Evolutionary conservation across 371 early-diverging fungal genomes (phyloP), one percentile per base, ranked within the genome.

Genomic region (Mycotypha africana): DNA sequence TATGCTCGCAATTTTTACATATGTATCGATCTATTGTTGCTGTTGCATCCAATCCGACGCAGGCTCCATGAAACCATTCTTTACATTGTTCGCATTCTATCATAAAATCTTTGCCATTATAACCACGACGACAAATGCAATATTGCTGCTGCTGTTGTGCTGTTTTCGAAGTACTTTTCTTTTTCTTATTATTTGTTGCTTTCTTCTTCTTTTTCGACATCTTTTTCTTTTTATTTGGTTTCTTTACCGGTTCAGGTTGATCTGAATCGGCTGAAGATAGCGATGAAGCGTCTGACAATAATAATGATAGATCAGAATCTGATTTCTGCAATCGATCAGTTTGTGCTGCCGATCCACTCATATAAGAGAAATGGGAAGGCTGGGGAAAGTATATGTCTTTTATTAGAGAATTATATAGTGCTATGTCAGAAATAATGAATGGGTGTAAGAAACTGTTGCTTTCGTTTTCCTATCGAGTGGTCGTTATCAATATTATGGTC

Each of bases 61-160:
- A 88, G 19, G 61, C 61, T 2, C 89, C 89, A 67, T 88, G 89
- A 62, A 82, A 86, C 89, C 89, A 88, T 62, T 79, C 80, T 79
- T 79, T 69, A 56, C 89, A 89, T 10, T 52, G 47, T 53, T 89
- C 88, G 49, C 89, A 89, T 30, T 83, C 84, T 52, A 89, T 76
- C 89, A 89, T 89, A 48, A 89, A 84, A 32, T 77, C 78, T 38
- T 72, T 70, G 21, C 86, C 87, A 55, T 86, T 75, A 50, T 89
- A 77, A 0, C 76, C 73, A 37, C 56, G 67, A 19, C 80, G 61
- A 49, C 80, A 79, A 19, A 74, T 58, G 45, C 80, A 79, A 42
- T 79, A 79, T n/a, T n/a, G n/a, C n/a, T n/a, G n/a, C n/a, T n/a
- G n/a, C n/a, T n/a, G n/a, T n/a, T n/a, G n/a, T n/a, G n/a, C n/a